Percentiles rank a stretch among this genome's conserved stretches.
Conservation (phyloP, 306 rosid species). For the Malus sylvestris region DNA sequence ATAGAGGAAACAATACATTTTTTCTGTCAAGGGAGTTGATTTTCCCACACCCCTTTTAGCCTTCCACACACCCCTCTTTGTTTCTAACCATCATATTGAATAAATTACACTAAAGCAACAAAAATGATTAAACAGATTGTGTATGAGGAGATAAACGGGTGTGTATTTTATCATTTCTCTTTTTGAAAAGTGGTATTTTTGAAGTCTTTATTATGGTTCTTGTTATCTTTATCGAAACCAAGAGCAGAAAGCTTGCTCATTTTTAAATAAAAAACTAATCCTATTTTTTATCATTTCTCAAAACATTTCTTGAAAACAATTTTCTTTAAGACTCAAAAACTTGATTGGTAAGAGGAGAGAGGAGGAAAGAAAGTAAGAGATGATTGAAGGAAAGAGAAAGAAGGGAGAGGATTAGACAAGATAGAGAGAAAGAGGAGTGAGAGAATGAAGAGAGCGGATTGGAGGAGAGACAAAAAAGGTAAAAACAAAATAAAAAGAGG, state of each 20-base stretch:
- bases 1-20: background rate
- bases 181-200: background rate
- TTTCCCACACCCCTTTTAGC: background rate
- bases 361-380: too few relatives aligned
- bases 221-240: background rate
- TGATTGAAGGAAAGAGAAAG: too few relatives aligned
- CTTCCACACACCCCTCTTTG: background rate
- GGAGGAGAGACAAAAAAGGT: too few relatives aligned
- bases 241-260: background rate
- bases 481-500: too few relatives aligned
- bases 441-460: too few relatives aligned
- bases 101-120: background rate
- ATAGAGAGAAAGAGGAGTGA: too few relatives aligned
- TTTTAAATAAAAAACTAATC: background rate
- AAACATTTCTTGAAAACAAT: too few relatives aligned
- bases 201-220: background rate
- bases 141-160: background rate
- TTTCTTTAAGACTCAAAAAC: too few relatives aligned
- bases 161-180: background rate
- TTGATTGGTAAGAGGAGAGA: too few relatives aligned
- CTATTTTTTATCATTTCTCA: too few relatives aligned
- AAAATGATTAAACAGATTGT: background rate
- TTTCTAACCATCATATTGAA: background rate
- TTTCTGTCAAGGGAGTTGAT: background rate
- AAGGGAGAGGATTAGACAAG: too few relatives aligned